Base-by-base conservation (phyloP, 768 basidiomycete genomes). In the Leccinum rimulosum region DNA sequence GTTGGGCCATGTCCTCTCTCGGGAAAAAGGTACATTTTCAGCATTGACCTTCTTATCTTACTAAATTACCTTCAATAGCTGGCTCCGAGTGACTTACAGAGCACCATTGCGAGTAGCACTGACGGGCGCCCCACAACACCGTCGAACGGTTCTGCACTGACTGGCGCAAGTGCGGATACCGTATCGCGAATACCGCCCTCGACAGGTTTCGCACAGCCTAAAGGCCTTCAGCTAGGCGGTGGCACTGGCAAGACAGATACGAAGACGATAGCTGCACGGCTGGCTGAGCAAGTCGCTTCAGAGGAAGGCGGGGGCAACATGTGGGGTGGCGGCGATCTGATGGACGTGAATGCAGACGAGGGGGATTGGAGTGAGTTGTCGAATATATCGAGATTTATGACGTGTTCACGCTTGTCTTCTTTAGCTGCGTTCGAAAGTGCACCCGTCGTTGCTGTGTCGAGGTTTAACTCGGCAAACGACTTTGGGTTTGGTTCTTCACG, bases 1-100 rank as follows among this genome's bases (percentile, higher is more conserved):
- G 95, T 6, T 98, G 96, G 96, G 96, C 96, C 2, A 93, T 98
- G 47, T 90, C 93, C 4, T 94, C 91, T 0, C 67, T 98, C 0
- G 87, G 90, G 28, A 95, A 86, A 75, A 91, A 89, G 79, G 91
- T 90, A 55, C 75, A 56, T 14, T 5, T 12, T 50, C 22, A 12
- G 19, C 2, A 3, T 30, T 1, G 12, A 40, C 7, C 1, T 12
- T 43, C 19, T 15, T 12, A 15, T n/a, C 33, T 57, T 4, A 52
- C 10, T 19, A 31, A 10, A 31, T 12, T 43, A 22, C 22, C 31
- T 57, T 54, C 3, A 25, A 19, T 61, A 91, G 90, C 83, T 94
- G 51, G 84, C 85, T 7, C 74, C 84, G 31, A 76, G 85, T 6
- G 93, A 95, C 66, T 71, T 93, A 53, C 87, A 92, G 68, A 86